Percentiles rank a stretch among this genome's conserved stretches.
Evolutionary conservation across 495 filamentous ascomycete species (phyloP).

Genomic region (Xylaria sp.): DNA sequence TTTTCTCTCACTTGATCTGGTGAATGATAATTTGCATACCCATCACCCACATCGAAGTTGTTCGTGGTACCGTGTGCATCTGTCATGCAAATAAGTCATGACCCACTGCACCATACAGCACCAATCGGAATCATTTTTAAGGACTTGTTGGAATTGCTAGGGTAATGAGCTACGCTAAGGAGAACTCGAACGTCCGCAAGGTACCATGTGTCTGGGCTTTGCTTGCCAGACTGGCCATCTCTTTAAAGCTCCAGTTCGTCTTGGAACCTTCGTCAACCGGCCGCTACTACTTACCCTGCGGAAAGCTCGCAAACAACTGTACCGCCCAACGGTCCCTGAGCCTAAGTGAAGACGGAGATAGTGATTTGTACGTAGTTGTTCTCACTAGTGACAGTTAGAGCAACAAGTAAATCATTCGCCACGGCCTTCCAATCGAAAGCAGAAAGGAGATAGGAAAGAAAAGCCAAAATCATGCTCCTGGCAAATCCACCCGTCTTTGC

Average conservation of each 20-base stretch:
- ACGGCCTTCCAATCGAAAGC: constrained; percentile 19
- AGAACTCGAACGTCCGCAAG: constrained; percentile 27
- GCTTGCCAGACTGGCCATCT: constrained; percentile 8
- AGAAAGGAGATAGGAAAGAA: constrained; percentile 21
- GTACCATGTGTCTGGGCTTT: constrained; percentile 11
- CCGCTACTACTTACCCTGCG: constrained; percentile 30
- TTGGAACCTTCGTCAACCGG: constrained; percentile 22
- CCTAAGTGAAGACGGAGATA: constrained; percentile 31
- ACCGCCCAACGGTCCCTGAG: constrained; percentile 35
- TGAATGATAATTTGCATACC: constrained; percentile 26
- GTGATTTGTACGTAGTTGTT: constrained; percentile 35
- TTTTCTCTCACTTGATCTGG: constrained; percentile 17
- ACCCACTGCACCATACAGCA: constrained; percentile 5
- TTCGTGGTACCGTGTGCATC: constrained; percentile 22
- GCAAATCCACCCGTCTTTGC: constrained; percentile 42
- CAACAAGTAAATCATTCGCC: constrained; percentile 39
- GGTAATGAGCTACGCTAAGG: constrained; percentile 27
- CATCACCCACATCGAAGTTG: constrained; percentile 13
- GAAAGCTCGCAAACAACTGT: constrained; percentile 37
- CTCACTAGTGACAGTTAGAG: constrained; percentile 36
- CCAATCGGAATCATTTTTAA: constrained; percentile 28
- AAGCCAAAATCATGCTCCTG: constrained; percentile 31
- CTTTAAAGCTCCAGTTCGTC: neutral
- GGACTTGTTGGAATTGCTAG: constrained; percentile 29
- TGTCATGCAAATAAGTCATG: constrained; percentile 27